These are phyloP conservation scores for Fusarium gaditjirri DNA, from an alignment of 2,329 filamentous ascomycete genomes.

Conservation along the genomic window DNA sequence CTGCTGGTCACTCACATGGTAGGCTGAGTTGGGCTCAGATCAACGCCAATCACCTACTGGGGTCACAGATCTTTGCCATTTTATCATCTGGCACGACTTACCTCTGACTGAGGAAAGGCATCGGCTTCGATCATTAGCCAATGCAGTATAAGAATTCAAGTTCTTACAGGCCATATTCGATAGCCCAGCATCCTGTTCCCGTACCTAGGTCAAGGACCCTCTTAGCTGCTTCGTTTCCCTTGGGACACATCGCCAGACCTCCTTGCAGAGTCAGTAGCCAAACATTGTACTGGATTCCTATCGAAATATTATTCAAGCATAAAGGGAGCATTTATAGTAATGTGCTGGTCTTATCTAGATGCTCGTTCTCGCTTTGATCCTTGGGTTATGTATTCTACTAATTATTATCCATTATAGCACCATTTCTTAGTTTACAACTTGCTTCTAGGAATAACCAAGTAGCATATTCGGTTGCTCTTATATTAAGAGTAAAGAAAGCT, in stretches of 20 bases:
- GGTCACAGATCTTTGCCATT: neutral
- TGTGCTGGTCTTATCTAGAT: no score
- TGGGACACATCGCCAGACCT: neutral
- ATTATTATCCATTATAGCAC: no score
- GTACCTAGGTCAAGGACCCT: slow-evolving; percentile 7
- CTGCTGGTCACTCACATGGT: neutral
- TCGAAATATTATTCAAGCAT: no score
- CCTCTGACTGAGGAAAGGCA: neutral
- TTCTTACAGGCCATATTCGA: slow-evolving; percentile 2
- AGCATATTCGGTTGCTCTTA: no score
- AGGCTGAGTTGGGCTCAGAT: slow-evolving; percentile 14
- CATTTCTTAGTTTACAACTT: no score
- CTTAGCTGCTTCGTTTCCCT: neutral
- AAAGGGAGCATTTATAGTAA: no score
- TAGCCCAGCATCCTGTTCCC: slow-evolving; percentile 21
- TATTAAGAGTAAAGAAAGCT: no score
- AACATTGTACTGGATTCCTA: neutral
- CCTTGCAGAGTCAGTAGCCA: neutral
- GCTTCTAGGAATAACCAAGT: no score
- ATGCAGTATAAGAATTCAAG: no score
- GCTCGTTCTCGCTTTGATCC: no score
- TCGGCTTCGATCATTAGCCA: neutral
- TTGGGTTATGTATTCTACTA: no score
- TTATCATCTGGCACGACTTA: neutral
- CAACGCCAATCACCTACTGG: slow-evolving; percentile 7